Conservation (phyloP, 306 rosid species). For the Pachyrhizus erosus region DNA sequence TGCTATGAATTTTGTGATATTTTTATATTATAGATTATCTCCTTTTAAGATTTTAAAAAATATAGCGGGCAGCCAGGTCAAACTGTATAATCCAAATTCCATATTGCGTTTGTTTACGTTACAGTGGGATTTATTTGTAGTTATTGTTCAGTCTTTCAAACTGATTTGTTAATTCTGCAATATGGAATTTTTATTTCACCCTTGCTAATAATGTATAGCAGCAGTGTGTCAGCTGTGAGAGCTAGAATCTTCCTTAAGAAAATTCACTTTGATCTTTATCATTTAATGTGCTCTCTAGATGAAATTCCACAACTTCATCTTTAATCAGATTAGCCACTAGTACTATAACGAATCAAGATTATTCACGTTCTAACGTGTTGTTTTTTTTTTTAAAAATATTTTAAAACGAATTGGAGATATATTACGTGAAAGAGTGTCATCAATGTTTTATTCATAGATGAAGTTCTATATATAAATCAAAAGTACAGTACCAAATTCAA, state of each 20-base stretch:
- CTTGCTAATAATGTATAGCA: constrained; percentile 27
- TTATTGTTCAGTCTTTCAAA: constrained; percentile 44
- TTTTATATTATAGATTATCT: constrained; percentile 41
- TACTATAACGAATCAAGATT: neutral
- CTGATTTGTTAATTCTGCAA: constrained; percentile 42
- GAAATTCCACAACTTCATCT: neutral
- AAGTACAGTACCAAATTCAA: too few relatives aligned
- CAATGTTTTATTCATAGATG: too few relatives aligned
- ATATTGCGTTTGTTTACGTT: constrained; percentile 35
- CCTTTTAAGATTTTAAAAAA: constrained; percentile 22
- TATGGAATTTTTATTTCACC: constrained; percentile 29
- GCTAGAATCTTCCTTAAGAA: constrained; percentile 35
- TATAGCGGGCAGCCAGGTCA: constrained; percentile 49
- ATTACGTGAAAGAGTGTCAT: too few relatives aligned
- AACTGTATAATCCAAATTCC: constrained; percentile 41
- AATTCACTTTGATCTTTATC: neutral
- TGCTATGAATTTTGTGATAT: constrained; percentile 40
- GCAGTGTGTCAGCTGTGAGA: constrained; percentile 22
- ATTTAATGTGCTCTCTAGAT: neutral
- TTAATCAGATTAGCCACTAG: neutral
- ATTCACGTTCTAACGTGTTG: neutral
- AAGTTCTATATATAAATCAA: too few relatives aligned
- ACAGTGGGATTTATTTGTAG: constrained; percentile 43
- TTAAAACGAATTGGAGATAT: too few relatives aligned
- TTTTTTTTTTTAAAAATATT: too few relatives aligned